Evolutionary conservation across 441 rosid species (phyloP), one percentile per base, ranked within the genome.

Genomic region (Jatropha podagrica): DNA sequence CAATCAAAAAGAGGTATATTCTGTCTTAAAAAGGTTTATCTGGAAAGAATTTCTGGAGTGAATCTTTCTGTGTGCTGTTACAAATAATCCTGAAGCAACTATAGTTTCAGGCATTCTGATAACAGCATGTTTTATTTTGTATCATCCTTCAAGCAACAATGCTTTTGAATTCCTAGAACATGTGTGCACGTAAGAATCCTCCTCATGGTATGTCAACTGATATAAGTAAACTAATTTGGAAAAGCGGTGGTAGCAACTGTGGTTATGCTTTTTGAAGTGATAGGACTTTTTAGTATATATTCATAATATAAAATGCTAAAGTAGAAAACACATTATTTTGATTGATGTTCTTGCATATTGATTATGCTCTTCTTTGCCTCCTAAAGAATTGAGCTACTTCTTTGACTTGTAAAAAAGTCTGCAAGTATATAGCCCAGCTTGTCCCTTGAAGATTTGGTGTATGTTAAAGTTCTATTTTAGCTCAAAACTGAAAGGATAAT

Each of bases 1-100:
- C 89, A 83, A 83, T 92, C 88, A 0, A 76, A 84, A 84, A 83
- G 98, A 80, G 94, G 98, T 92, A 83, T 82, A 42, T 23, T 51
- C 60, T 42, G 13, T 20, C 65, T 32, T 55, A 27, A 42, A 9
- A 13, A 10, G 63, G 38, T 74, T 44, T 48, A 49, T 37, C 49
- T 37, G 41, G 63, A 65, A 54, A 74, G 64, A 55, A 65, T 74
- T 8, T 66, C 55, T 40, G 56, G 14, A 41, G 46, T 58, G 8
- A 32, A 32, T 32, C 32, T 32, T 52, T 69, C 20, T 38, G 62
- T 38, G 62, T 41, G 38, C 14, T 56, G 20, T 52, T 56, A 32
- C 3, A 55, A 40, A 38, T 13, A 48, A 23, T 69, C 37, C 14
- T 54, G 73, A 55, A 52, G 48, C 5, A 54, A 54, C 46, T 54